Evolutionary conservation across 2,329 filamentous ascomycete species (phyloP).

Genomic region (Talaromyces rugulosus): DNA sequence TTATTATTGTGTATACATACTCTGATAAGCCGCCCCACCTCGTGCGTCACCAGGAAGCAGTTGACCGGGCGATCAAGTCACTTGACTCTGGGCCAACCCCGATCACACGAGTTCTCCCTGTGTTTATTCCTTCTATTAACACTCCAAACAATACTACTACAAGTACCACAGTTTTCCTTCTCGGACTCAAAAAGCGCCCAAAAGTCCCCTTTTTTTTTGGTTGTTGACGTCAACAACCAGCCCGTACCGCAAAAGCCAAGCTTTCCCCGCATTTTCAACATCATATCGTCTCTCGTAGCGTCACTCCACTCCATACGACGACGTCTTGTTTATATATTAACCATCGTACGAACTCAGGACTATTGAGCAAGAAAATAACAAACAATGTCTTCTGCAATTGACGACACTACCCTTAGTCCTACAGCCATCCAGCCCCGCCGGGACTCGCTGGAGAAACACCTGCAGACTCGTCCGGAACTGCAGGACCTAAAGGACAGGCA

Average conservation of each 20-base stretch:
- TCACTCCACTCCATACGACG: slow-evolving; percentile 5
- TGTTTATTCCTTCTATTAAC: neutral
- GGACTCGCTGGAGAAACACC: slow-evolving; percentile 69
- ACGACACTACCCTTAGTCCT: slow-evolving; percentile 49
- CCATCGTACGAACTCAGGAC: neutral
- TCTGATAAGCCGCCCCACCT: neutral
- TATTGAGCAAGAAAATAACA: neutral
- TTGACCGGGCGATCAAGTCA: neutral
- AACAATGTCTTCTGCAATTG: slow-evolving; percentile 34
- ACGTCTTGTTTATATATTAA: neutral
- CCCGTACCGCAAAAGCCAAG: neutral
- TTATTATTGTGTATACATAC: too few species aligned
- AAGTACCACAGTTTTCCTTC: neutral
- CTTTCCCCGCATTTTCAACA: neutral
- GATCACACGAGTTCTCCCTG: neutral
- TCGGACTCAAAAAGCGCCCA: neutral
- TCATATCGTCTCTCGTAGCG: neutral
- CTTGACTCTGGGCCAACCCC: neutral
- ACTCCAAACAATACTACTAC: neutral
- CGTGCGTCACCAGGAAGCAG: neutral
- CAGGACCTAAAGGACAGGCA: slow-evolving; percentile 66
- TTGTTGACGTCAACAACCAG: neutral
- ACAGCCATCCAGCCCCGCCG: slow-evolving; percentile 47
- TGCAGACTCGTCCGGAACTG: slow-evolving; percentile 63
- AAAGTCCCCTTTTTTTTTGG: neutral